Evolutionary conservation across 1,139 yeast species (phyloP).

Genomic region (Yamadazyma dushanensis): DNA sequence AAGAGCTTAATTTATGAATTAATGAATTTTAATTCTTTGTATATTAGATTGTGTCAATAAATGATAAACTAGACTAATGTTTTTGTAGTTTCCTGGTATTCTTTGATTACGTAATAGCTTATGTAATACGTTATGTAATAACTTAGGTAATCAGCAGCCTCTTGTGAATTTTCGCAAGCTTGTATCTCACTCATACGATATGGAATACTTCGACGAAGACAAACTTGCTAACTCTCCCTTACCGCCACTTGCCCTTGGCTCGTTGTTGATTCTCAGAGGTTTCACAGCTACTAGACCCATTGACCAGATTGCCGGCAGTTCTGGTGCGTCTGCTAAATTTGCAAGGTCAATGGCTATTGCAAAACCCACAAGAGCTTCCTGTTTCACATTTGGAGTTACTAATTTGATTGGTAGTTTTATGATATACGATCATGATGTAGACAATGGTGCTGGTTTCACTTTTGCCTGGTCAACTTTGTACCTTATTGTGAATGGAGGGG

Average conservation of each 20-base stretch:
- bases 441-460: conserved; percentile 84
- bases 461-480: conserved; percentile 88
- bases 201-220: too few species aligned
- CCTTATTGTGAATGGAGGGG: conserved; percentile 69
- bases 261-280: conserved; percentile 46
- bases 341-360: conserved; percentile 26
- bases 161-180: conserved; percentile 1
- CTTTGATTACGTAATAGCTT: too few species aligned
- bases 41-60: conserved; percentile 9
- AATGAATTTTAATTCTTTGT: conserved; percentile 10
- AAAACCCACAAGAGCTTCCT: conserved; percentile 39
- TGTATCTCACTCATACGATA: neutral
- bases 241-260: conserved; percentile 51
- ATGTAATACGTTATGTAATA: too few species aligned
- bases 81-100: neutral
- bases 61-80: too few species aligned
- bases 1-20: conserved; percentile 54
- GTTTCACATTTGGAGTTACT: conserved; percentile 63
- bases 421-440: conserved; percentile 75
- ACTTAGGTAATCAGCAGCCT: too few species aligned
- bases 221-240: conserved; percentile 46
- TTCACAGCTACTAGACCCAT: conserved; percentile 26
- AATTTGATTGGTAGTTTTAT: conserved; percentile 80
- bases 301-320: conserved; percentile 20
- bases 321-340: conserved; percentile 32